A percentile compares a stretch with the other conserved stretches of the same genome.
phyloP scores from a whole-genome alignment of 192 early-diverging fungal genomes.

The Obelidium mucronatum region DNA sequence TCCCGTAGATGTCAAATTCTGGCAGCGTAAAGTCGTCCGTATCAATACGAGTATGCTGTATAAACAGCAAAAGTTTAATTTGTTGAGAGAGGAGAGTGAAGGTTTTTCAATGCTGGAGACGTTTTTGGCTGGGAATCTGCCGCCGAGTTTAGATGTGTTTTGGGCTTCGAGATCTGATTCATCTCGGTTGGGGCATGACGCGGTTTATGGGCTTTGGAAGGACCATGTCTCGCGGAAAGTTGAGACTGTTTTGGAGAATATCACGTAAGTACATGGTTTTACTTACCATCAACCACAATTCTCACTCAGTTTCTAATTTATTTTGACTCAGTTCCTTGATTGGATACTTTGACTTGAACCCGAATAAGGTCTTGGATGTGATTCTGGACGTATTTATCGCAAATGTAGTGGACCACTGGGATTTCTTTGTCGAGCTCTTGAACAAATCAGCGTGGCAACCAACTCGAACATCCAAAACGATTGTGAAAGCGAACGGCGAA shows the following conservation, averaged over 20 bases:
- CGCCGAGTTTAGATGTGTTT: conserved; percentile 33
- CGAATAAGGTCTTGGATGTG: conserved; percentile 83
- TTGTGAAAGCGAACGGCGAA: no score
- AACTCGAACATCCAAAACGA: conserved; percentile 2
- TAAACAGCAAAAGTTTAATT: conserved; percentile 85
- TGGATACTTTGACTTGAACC: conserved; percentile 83
- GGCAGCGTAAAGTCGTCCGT: conserved; percentile 56
- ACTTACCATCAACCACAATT: no score
- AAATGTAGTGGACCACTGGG: conserved; percentile 69
- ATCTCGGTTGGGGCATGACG: no score
- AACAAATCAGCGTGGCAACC: conserved; percentile 48
- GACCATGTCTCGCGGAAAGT: no score
- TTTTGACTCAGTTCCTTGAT: conserved; percentile 57
- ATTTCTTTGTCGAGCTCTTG: conserved; percentile 76
- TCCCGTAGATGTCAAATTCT: conserved; percentile 37
- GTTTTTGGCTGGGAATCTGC: conserved; percentile 55
- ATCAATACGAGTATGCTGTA: conserved; percentile 66
- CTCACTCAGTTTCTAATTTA: no score
- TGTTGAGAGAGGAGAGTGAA: conserved; percentile 80
- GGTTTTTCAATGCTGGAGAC: conserved; percentile 80
- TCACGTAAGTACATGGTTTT: no score
- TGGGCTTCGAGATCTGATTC: no score
- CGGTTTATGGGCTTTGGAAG: no score
- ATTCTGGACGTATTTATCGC: conserved; percentile 78
- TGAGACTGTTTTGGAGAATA: no score